These are phyloP conservation scores for Basidiobolus heterosporus DNA, from an alignment of 371 early-diverging fungal genomes.

Conservation along the genomic window DNA sequence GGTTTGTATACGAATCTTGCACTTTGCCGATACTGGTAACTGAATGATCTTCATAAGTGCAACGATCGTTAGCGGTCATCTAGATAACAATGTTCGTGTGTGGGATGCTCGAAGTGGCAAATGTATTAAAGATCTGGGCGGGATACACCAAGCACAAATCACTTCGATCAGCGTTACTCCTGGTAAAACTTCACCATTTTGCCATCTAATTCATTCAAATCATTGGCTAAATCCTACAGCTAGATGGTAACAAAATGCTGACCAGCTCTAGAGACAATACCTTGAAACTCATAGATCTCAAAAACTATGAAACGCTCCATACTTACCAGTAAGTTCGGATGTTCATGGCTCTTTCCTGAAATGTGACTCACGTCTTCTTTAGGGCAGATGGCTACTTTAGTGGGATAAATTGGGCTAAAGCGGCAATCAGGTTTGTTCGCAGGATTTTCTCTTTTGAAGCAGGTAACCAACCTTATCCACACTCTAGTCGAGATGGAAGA, in stretches of 20 bases:
- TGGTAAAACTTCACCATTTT: constrained; percentile 17
- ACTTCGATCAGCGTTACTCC: constrained; percentile 63
- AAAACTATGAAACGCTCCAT: constrained; percentile 53
- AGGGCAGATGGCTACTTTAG: constrained; percentile 63
- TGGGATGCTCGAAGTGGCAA: constrained; percentile 81
- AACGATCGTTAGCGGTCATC: constrained; percentile 74
- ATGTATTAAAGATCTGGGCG: constrained; percentile 62
- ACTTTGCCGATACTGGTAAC: neutral
- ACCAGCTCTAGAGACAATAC: constrained; percentile 89
- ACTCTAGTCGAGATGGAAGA: constrained; percentile 61
- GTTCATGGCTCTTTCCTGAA: constrained; percentile 3
- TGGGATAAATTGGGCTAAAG: constrained; percentile 74
- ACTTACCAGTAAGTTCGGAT: constrained; percentile 31
- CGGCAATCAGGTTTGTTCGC: constrained; percentile 11
- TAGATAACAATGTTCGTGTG: constrained; percentile 75
- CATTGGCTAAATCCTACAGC: neutral
- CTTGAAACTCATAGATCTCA: constrained; percentile 61
- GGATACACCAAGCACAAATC: constrained; percentile 74
- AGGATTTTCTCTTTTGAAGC: constrained; percentile 1
- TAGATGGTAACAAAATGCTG: constrained; percentile 53
- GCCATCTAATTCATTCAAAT: neutral
- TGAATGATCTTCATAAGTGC: constrained; percentile 13
- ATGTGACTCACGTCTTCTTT: constrained; percentile 1
- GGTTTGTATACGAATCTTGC: constrained; percentile 16
- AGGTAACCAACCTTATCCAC: neutral